Percentiles rank a stretch among this genome's conserved stretches.
These are phyloP conservation scores for Calocera cornea DNA, from an alignment of 768 basidiomycete genomes.

Conservation along the genomic window DNA sequence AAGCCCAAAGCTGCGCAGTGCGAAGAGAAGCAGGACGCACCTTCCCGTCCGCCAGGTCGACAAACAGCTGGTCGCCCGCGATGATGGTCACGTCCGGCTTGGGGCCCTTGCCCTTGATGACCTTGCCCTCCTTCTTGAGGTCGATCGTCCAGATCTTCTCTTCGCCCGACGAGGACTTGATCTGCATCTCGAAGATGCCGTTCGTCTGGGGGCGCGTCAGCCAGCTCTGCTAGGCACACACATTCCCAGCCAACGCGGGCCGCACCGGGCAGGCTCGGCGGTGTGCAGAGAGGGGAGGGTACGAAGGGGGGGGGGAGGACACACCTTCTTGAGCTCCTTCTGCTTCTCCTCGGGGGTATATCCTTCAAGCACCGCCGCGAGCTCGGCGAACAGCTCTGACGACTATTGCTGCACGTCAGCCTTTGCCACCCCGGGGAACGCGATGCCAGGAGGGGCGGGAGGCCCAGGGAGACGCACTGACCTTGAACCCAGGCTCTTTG, in stretches of 20 bases:
- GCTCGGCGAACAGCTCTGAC: constrained; percentile 47
- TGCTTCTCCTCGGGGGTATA: constrained; percentile 31
- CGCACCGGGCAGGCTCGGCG: background rate
- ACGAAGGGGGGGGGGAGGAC: too few species aligned
- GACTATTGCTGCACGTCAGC: constrained; percentile 31
- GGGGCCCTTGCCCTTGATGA: constrained; percentile 57
- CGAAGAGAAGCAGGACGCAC: constrained; percentile 23
- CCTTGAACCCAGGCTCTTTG: constrained; percentile 66
- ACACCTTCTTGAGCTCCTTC: constrained; percentile 45
- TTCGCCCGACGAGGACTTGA: constrained; percentile 59
- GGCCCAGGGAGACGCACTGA: too few species aligned
- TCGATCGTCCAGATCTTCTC: constrained; percentile 83
- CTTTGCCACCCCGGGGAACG: too few species aligned
- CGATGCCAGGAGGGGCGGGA: too few species aligned
- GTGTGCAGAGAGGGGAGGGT: background rate
- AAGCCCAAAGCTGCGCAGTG: background rate
- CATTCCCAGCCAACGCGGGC: too few species aligned
- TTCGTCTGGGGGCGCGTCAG: constrained; percentile 43
- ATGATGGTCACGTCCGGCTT: constrained; percentile 77
- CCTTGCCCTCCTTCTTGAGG: constrained; percentile 66
- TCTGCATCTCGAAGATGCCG: constrained; percentile 73
- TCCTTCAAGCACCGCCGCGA: constrained; percentile 39
- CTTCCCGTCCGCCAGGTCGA: constrained; percentile 59
- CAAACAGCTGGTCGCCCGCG: constrained; percentile 62
- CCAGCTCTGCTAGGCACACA: too few species aligned